phyloP scores from a whole-genome alignment of 2,329 filamentous ascomycete species.

The Botrytis hyacinthi region DNA sequence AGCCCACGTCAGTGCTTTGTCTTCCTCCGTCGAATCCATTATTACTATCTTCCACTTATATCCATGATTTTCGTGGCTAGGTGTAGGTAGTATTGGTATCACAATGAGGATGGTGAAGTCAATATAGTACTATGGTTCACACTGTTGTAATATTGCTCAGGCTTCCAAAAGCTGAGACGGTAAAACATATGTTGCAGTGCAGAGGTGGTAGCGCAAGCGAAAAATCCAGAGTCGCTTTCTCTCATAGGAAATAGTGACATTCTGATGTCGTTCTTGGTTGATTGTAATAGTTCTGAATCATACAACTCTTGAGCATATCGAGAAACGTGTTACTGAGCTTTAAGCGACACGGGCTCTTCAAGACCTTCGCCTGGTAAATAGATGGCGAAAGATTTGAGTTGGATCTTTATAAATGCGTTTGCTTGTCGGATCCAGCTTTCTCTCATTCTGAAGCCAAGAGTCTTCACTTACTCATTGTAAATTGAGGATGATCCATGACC shows the following conservation, averaged over 20 bases:
- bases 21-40: neutral
- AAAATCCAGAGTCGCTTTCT: neutral
- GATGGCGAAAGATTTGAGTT: neutral
- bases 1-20: no score
- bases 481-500: no score
- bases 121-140: neutral
- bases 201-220: neutral
- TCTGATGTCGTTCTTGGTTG: neutral
- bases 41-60: neutral
- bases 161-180: neutral
- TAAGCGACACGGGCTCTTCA: neutral
- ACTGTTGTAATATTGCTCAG: rapidly evolving
- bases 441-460: neutral
- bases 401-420: neutral
- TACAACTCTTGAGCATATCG: neutral
- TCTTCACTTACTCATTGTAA: neutral
- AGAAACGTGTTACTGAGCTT: neutral
- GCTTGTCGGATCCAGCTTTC: neutral
- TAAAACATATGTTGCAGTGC: neutral
- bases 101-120: neutral
- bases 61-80: neutral
- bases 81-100: neutral
- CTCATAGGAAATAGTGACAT: rapidly evolving
- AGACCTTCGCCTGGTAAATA: rapidly evolving
- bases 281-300: neutral